Base-by-base conservation (phyloP, 2,329 filamentous ascomycete genomes). In the Cryphonectria naterciae region DNA sequence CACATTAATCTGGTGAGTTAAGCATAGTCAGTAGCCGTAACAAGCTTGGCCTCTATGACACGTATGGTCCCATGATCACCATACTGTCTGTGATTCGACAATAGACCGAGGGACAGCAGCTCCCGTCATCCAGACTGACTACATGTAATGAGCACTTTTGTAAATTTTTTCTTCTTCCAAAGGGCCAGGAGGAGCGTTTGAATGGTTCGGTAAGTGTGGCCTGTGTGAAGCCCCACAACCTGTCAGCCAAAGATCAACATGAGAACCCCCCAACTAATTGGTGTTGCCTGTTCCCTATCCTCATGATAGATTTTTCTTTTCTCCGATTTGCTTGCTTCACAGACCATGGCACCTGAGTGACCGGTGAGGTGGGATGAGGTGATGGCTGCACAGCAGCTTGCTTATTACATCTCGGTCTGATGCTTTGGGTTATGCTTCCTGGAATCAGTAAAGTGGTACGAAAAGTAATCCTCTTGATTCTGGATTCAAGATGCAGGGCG, bases 41-140 rank as follows among this genome's bases (percentile, higher is more conserved):
- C 15, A 61, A 61, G 58, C 8, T 61, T 61, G 58, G 32, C 35
- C 35, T 11, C 19, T 5, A 39, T 39, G 17, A 39, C 35, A 61
- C 19, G 58, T 35, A 61, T 61, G 58, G 2, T 61, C 58, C 19
- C 58, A 61, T 61, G 58, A 61, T 61, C 58, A 61, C 19, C 19
- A 39, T 35, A 10, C 19, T 61, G 19, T 39, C 35, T 39, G 32
- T 61, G 32, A 61, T 61, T 61, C 35, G 58, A 39, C 32, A 37
- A 7, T 15, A 37, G 58, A 17, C 54, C 54, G 54, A 7, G 28
- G 54, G 25, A 58, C 25, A 58, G 54, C 54, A 32, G 54, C 28
- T 58, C 28, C 54, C 6, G 54, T 58, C 54, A 58, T 58, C 54
- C 25, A 58, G 54, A 32, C 52, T 25, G 25, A 28, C 52, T 54